Evolutionary conservation across 1,139 yeast genomes (phyloP), one percentile per base, ranked within the genome.

Genomic region (Nadsonia starkeyi-henricii): DNA sequence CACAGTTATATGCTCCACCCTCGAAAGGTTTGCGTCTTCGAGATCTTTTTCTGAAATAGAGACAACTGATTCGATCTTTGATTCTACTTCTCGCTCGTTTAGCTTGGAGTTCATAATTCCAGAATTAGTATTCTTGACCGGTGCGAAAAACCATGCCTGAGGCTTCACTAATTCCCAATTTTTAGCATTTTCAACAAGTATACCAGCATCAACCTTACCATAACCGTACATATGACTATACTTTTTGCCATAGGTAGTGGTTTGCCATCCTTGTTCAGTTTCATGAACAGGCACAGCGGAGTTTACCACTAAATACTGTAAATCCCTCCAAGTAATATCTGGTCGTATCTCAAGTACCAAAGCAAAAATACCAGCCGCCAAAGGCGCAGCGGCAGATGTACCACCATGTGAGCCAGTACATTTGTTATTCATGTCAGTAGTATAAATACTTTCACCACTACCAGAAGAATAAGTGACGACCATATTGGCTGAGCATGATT

Each of bases 381-480:
- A 72, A 0, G 99, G 99, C 0, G 98, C 98, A 18, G 98, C 97
- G 0, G 98, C 98, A 18, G 97, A 89, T 0, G 99, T 93, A 20
- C 99, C 99, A 8, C 97, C 96, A 65, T 93, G 98, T 30, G 58
- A 63, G 39, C 73, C 72, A 1, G 93, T 69, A 63, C 99, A 93
- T n/a, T 54, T 74, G 47, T 79, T 74, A 20, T 62, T 57, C 49
- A 86, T 75, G 63, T 91, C 97, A 1, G 97, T 85, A 7, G 98
- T 85, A 60, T 85, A 93, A 51, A 93, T 91, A 61, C 78, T 85
- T 61, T 86, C 95, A 28, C 85, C 85, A 2, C 91, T 79, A 0
- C 96, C 96, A 1, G 96, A 85, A 3, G 95, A 82, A 60, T 88
- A 91, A 0, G 98, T 88, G 1, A 86, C 95, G n/a, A 85, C 95